A percentile compares a stretch with the other conserved stretches of the same genome.
Conservation (phyloP, 768 basidiomycete genomes). For the Lepiota venenata region DNA sequence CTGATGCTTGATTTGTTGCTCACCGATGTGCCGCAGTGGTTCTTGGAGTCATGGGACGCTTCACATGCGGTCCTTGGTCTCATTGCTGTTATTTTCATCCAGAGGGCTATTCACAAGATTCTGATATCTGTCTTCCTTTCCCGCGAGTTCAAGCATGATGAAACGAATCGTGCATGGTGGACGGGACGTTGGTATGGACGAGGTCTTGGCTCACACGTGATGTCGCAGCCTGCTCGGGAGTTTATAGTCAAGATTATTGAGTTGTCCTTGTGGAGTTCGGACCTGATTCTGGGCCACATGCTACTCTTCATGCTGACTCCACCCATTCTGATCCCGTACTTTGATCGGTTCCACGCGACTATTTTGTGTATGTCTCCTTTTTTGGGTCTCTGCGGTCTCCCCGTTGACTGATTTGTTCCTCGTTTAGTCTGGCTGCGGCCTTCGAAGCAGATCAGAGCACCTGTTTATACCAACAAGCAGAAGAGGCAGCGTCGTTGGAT, state of each 20-base stretch:
- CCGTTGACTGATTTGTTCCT: constrained; percentile 10
- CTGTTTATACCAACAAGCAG: constrained; percentile 87
- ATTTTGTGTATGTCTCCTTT: constrained; percentile 66
- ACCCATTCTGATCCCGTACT: constrained; percentile 85
- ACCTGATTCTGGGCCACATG: constrained; percentile 85
- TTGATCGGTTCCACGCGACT: constrained; percentile 89
- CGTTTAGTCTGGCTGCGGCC: constrained; percentile 90
- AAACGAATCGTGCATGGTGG: constrained; percentile 99
- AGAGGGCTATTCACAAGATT: constrained; percentile 91
- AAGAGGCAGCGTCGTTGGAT: constrained; percentile 88
- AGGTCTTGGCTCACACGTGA: constrained; percentile 83
- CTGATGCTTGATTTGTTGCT: neutral
- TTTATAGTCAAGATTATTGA: constrained; percentile 98
- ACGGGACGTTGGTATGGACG: constrained; percentile 97
- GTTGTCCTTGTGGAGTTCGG: constrained; percentile 92
- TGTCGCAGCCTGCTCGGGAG: constrained; percentile 98
- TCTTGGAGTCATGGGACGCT: constrained; percentile 87
- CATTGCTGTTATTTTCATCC: constrained; percentile 87
- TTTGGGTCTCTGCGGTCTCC: constrained; percentile 14
- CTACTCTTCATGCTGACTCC: constrained; percentile 89
- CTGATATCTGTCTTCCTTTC: constrained; percentile 92
- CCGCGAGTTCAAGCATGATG: constrained; percentile 99
- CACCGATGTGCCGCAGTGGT: constrained; percentile 60
- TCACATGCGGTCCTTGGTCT: constrained; percentile 93
- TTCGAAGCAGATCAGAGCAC: constrained; percentile 91